Evolutionary conservation across 805 yeast genomes (phyloP), one percentile per base, ranked within the genome.

Genomic region (Lachancea fermentati): DNA sequence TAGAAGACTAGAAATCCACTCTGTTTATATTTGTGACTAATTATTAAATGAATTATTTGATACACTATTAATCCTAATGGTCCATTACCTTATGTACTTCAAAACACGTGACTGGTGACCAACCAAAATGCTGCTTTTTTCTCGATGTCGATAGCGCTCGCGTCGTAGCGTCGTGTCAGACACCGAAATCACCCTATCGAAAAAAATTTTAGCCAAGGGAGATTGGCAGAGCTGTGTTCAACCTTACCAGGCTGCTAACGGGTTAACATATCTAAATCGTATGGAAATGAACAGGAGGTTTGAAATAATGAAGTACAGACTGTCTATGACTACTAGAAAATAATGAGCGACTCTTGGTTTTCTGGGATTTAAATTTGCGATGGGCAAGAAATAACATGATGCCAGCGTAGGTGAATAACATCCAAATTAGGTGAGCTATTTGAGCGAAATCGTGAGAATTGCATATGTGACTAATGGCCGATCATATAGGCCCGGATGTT

Each of bases 31-130:
- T n/a, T n/a, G n/a, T n/a, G n/a, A n/a, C n/a, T n/a, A n/a, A n/a
- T n/a, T n/a, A n/a, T n/a, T n/a, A n/a, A n/a, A n/a, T n/a, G n/a
- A n/a, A n/a, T n/a, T n/a, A n/a, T n/a, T n/a, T n/a, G n/a, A n/a
- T n/a, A n/a, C n/a, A n/a, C n/a, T n/a, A n/a, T n/a, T n/a, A n/a
- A n/a, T n/a, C n/a, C n/a, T n/a, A n/a, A n/a, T n/a, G n/a, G n/a
- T n/a, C n/a, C n/a, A n/a, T n/a, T n/a, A n/a, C n/a, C n/a, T n/a
- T n/a, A n/a, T 13, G 19, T 32, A 5, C 9, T 22, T 6, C n/a
- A 29, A 17, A 24, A 6, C 42, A 43, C 41, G 35, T 43, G 46
- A 43, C 38, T 13, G 1, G 30, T 14, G 38, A 15, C 46, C 46
- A 43, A 43, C 46, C 46, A 43, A 28, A 32, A 28, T 28, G 37